Evolutionary conservation across 257 asterid species (phyloP).

Genomic region (Buddleja alternifolia): DNA sequence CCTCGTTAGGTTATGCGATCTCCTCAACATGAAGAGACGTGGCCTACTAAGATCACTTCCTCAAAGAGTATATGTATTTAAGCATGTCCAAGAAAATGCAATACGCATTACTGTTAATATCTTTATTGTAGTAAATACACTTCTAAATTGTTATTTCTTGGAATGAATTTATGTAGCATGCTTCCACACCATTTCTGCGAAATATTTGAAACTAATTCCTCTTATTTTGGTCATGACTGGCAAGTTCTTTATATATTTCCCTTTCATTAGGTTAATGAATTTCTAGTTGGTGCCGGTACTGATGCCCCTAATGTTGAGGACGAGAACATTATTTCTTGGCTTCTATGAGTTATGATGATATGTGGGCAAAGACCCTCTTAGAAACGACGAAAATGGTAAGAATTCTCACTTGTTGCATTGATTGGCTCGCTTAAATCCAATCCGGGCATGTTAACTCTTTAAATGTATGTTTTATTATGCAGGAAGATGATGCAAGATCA

Average conservation of each 20-base stretch:
- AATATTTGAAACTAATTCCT: too few relatives aligned
- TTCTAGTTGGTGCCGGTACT: slow-evolving; percentile 98
- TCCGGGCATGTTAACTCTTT: background rate
- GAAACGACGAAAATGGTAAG: slow-evolving; percentile 79
- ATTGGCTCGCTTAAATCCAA: slow-evolving; percentile 24
- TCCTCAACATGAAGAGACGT: too few relatives aligned
- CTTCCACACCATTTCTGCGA: too few relatives aligned
- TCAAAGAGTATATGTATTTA: too few relatives aligned
- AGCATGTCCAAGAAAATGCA: too few relatives aligned
- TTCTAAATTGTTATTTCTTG: too few relatives aligned
- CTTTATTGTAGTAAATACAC: too few relatives aligned
- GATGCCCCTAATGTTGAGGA: slow-evolving; percentile 99
- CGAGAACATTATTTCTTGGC: slow-evolving; percentile 84
- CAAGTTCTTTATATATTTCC: slow-evolving; percentile 14
- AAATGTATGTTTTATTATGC: slow-evolving; percentile 30
- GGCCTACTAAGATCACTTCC: too few relatives aligned
- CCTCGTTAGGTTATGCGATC: too few relatives aligned
- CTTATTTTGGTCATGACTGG: slow-evolving; percentile 19
- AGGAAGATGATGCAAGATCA: slow-evolving; percentile 94
- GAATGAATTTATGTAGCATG: too few relatives aligned
- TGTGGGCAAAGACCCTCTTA: slow-evolving; percentile 99
- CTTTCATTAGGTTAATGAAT: slow-evolving; percentile 77
- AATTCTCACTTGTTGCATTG: slow-evolving; percentile 25
- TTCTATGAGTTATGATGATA: slow-evolving; percentile 95
- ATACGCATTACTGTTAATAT: too few relatives aligned